Evolutionary conservation across 805 yeast genomes (phyloP).

Genomic region (Candida sakaeoensis): DNA sequence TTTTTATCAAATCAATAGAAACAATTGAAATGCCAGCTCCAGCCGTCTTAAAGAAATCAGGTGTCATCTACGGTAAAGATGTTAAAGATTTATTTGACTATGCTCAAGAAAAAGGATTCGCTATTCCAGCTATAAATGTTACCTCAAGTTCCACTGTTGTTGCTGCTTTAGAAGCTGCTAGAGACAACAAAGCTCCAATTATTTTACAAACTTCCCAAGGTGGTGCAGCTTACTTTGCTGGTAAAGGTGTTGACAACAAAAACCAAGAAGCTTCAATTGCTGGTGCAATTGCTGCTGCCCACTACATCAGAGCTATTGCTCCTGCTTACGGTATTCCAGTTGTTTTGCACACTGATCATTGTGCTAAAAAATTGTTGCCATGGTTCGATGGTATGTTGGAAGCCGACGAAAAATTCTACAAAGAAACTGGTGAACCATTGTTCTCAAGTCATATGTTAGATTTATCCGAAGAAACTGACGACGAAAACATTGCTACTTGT

Average conservation of each 20-base stretch:
- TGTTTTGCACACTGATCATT: slow-evolving; percentile 95
- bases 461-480: slow-evolving; percentile 93
- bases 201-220: slow-evolving; percentile 97
- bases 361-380: slow-evolving; percentile 96
- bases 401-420: slow-evolving; percentile 93
- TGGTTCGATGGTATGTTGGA: slow-evolving; percentile 98
- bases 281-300: slow-evolving; percentile 97
- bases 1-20: not conserved
- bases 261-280: slow-evolving; percentile 92
- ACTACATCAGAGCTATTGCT: slow-evolving; percentile 93
- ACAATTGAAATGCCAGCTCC: slow-evolving; percentile 16
- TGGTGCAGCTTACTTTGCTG: slow-evolving; percentile 99
- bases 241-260: slow-evolving; percentile 94
- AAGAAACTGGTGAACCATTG: slow-evolving; percentile 85
- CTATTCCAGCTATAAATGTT: slow-evolving; percentile 98
- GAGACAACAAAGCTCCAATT: slow-evolving; percentile 74
- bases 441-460: slow-evolving; percentile 99
- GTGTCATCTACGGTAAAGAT: slow-evolving; percentile 99
- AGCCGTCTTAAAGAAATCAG: slow-evolving; percentile 82
- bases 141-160: slow-evolving; percentile 93
- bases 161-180: slow-evolving; percentile 47
- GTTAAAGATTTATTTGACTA: slow-evolving; percentile 82
- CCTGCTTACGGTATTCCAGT: slow-evolving; percentile 97
- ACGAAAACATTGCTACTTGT: slow-evolving; percentile 91
- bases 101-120: slow-evolving; percentile 90